Evolutionary conservation across 1,139 yeast genomes (phyloP).

Genomic region (Magnusiomyces sp.): DNA sequence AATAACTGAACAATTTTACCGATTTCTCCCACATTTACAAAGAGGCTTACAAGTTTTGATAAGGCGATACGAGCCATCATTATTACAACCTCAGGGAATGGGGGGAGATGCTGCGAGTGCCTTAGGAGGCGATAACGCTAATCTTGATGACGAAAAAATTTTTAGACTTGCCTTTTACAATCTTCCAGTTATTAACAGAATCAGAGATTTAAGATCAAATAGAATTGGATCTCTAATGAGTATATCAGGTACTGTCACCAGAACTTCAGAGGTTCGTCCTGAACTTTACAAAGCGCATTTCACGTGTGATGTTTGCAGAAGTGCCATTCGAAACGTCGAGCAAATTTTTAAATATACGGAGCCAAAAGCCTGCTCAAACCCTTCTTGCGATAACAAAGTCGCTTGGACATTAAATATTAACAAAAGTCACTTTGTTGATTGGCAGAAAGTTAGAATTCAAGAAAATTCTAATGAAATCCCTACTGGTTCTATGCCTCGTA

Average conservation of each 20-base stretch:
- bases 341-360: conserved; percentile 92
- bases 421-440: conserved; percentile 84
- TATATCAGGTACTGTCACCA: conserved; percentile 90
- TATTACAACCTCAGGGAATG: conserved; percentile 36
- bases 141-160: conserved; percentile 38
- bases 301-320: conserved; percentile 82
- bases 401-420: conserved; percentile 77
- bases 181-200: conserved; percentile 72
- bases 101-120: conserved; percentile 19
- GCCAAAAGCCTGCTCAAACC: conserved; percentile 85
- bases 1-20: conserved; percentile 79
- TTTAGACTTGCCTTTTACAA: conserved; percentile 89
- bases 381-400: conserved; percentile 79
- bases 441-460: conserved; percentile 96
- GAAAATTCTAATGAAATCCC: conserved; percentile 95
- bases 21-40: conserved; percentile 79
- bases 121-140: conserved; percentile 18
- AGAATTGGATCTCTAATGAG: conserved; percentile 79
- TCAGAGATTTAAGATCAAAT: conserved; percentile 85
- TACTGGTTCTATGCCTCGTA: conserved; percentile 98
- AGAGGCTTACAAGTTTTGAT: conserved; percentile 67
- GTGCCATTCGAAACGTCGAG: conserved; percentile 81
- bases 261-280: conserved; percentile 96
- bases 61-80: conserved; percentile 66
- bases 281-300: conserved; percentile 83